Percentiles rank a stretch among this genome's conserved stretches.
Conservation (phyloP, 257 asterid species). For the Eucommia ulmoides region DNA sequence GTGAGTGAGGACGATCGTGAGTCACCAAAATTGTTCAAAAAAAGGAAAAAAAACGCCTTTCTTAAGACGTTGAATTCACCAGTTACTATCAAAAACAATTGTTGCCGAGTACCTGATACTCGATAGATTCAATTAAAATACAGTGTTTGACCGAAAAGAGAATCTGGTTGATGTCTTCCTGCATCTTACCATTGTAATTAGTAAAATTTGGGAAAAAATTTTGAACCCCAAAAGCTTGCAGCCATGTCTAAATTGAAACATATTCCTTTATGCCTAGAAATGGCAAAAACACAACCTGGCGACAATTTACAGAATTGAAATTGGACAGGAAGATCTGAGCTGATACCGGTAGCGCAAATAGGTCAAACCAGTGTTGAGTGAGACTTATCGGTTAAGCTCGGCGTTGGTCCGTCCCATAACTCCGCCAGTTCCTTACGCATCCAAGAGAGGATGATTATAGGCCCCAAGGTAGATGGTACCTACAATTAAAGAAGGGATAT, state of each 20-base stretch:
- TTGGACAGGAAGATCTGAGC: neutral
- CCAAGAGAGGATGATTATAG: conserved; percentile 66
- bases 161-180: no score
- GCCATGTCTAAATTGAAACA: neutral
- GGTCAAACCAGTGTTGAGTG: conserved; percentile 42
- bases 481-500: conserved; percentile 10
- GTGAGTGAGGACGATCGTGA: no score
- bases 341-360: neutral
- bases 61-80: no score
- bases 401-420: conserved; percentile 73
- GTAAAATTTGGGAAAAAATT: no score
- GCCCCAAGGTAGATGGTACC: conserved; percentile 95
- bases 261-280: neutral
- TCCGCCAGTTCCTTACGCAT: conserved; percentile 63
- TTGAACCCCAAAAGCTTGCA: neutral
- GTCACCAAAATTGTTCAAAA: no score
- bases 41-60: no score
- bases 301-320: neutral
- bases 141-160: no score
- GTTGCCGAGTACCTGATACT: no score
- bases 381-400: conserved; percentile 40
- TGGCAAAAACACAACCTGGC: neutral
- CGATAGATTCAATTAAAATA: no score
- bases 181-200: no score
- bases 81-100: no score